Evolutionary conservation across 495 filamentous ascomycete genomes (phyloP), one percentile per base, ranked within the genome.

Genomic region (Aspergillus homomorphus): DNA sequence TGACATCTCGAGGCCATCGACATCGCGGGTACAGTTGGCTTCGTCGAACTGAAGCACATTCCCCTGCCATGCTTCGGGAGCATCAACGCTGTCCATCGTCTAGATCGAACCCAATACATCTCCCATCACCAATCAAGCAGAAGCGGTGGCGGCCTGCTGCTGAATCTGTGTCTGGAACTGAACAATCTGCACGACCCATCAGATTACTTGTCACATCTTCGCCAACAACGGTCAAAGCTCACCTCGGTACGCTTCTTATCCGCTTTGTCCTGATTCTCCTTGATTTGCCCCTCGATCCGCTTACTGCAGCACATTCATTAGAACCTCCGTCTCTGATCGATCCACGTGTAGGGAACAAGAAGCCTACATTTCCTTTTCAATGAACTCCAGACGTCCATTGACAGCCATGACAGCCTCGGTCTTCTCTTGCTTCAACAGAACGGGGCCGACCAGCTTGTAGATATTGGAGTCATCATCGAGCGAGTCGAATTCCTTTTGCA

Each of bases 371-470:
- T 98, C 95, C 66, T 92, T 90, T 62, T 86, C 82, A 60, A 98
- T 98, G 62, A 92, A 98, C 57, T 96, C 91, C 55, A 98, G 71
- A 10, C 94, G 85, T 45, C 90, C 88, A 60, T 92, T 89, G 28
- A 98, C 95, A 6, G 91, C 90, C 83, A 90, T 87, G 50, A 87
- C 80, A 0, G 95, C 94, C 64, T 98, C 94, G 3, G 77, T 72
- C 66, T 88, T 90, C 14, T 98, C 94, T 72, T 98, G 95, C 77
- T 98, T 97, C 65, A 98, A 73, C 48, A 99, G 78, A 10, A 98
- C 89, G 0, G 94, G 94, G 1, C 94, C 94, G 52, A 96, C 84
- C 38, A 96, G 82, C 72, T 98, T 98, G 81, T 91, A 99, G 73
- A 99, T 95, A 52, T 87, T 89, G 59, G 93, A 86, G 61, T 87